These are phyloP conservation scores for Saccharomycopsis amapae DNA, from an alignment of 805 yeast species.

Conservation along the genomic window DNA sequence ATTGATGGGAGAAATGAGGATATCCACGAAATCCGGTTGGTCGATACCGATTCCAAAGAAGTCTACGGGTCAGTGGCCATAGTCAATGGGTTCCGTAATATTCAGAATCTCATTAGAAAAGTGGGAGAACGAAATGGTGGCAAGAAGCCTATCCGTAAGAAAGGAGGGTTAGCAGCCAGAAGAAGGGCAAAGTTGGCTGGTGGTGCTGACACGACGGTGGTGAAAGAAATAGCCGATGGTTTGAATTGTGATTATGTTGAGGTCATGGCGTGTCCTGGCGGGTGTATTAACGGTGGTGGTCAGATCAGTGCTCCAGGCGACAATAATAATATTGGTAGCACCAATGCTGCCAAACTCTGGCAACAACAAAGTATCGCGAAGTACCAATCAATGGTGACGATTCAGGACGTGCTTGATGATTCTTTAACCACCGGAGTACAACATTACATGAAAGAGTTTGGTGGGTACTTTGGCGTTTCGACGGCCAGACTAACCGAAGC, in stretches of 20 bases:
- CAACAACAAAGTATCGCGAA: constrained; percentile 1
- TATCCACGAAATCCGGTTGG: constrained; percentile 58
- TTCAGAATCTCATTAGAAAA: constrained; percentile 86
- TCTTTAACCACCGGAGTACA: constrained; percentile 5
- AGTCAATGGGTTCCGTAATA: constrained; percentile 88
- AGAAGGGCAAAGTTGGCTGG: constrained; percentile 35
- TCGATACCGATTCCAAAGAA: constrained; percentile 28
- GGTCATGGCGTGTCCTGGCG: constrained; percentile 97
- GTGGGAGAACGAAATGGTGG: constrained; percentile 40
- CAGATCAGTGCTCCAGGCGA: constrained; percentile 51
- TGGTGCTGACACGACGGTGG: constrained; percentile 19
- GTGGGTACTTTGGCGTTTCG: constrained; percentile 4
- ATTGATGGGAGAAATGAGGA: constrained; percentile 71
- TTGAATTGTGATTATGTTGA: constrained; percentile 74
- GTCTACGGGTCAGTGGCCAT: constrained; percentile 53
- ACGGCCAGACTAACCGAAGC: constrained; percentile 7
- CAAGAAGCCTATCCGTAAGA: constrained; percentile 22
- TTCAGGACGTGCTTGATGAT: constrained; percentile 10
- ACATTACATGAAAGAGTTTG: constrained; percentile 11
- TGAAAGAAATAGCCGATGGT: constrained; percentile 46
- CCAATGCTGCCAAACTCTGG: constrained; percentile 14
- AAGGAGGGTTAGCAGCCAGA: constrained; percentile 35
- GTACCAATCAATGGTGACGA: constrained; percentile 14
- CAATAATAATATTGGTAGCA: constrained; percentile 10
- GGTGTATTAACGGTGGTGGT: constrained; percentile 97